Conservation (phyloP, 768 basidiomycete species). For the Russula olivacea region DNA sequence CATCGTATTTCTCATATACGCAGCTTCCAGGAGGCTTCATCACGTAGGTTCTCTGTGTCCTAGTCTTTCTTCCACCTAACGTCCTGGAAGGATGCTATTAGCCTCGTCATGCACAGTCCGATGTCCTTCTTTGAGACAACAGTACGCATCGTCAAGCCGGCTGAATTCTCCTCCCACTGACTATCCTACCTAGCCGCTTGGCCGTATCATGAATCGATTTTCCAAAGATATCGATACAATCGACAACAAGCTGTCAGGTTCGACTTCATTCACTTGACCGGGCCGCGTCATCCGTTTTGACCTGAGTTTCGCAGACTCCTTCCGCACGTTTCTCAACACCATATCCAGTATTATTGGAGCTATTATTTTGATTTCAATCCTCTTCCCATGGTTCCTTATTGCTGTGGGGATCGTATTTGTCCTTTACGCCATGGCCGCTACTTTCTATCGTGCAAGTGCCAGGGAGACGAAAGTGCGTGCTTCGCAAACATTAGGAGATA, state of each 20-base stretch:
- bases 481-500: not conserved
- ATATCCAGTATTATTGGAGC: slow-evolving; percentile 63
- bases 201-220: slow-evolving; percentile 87
- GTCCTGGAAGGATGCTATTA: slow-evolving; percentile 46
- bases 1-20: slow-evolving; percentile 66
- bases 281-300: slow-evolving; percentile 3
- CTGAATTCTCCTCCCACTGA: slow-evolving; percentile 16
- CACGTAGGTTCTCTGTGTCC: slow-evolving; percentile 34
- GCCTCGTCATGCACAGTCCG: slow-evolving; percentile 73
- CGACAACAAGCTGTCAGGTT: slow-evolving; percentile 64
- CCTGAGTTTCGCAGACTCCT: slow-evolving; percentile 42
- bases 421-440: slow-evolving; percentile 64
- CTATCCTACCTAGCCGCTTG: slow-evolving; percentile 51
- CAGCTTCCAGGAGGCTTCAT: slow-evolving; percentile 68
- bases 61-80: not conserved
- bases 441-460: slow-evolving; percentile 81
- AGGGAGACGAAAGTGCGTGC: slow-evolving; percentile 67
- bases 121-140: slow-evolving; percentile 91
- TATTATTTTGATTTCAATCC: slow-evolving; percentile 68
- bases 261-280: slow-evolving; percentile 1
- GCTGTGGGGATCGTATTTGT: slow-evolving; percentile 54
- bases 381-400: slow-evolving; percentile 82
- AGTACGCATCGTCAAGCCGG: slow-evolving; percentile 33
- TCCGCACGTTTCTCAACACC: slow-evolving; percentile 68
- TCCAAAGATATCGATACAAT: slow-evolving; percentile 83